Percentiles rank a stretch among this genome's conserved stretches.
phyloP scores from a whole-genome alignment of 2,329 filamentous ascomycete species.

The Neofusicoccum kwambonambiense region DNA sequence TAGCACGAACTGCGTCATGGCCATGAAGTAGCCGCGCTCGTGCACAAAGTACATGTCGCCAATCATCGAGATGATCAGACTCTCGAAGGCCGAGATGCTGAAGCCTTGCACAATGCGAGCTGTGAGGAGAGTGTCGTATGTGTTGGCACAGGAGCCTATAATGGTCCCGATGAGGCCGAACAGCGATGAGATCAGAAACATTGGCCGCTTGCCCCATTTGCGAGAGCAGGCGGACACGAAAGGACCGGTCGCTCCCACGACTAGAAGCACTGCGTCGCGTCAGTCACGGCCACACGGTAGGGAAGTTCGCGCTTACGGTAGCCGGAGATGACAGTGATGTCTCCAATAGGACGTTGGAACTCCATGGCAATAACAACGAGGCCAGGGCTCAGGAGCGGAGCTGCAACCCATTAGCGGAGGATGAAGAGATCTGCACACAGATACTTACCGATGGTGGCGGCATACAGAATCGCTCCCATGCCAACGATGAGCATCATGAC shows the following conservation, averaged over 20 bases:
- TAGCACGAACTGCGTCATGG: constrained; percentile 42
- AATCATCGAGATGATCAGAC: constrained; percentile 39
- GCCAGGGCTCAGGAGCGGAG: constrained; percentile 37
- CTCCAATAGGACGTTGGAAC: constrained; percentile 27
- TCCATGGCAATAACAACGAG: constrained; percentile 34
- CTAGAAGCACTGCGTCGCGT: constrained; percentile 28
- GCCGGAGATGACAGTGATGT: constrained; percentile 39
- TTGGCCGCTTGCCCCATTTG: constrained; percentile 47
- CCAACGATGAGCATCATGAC: constrained; percentile 33
- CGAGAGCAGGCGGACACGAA: constrained; percentile 36
- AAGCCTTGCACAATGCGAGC: constrained; percentile 46
- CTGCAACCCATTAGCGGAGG: constrained; percentile 15
- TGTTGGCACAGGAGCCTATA: constrained; percentile 41
- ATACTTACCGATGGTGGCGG: constrained; percentile 13
- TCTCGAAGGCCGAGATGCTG: constrained; percentile 40
- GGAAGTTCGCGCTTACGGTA: constrained; percentile 21
- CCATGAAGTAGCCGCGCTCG: constrained; percentile 49
- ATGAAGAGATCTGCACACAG: not conserved
- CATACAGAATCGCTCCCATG: constrained; percentile 35
- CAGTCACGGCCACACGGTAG: not conserved
- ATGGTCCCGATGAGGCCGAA: constrained; percentile 26
- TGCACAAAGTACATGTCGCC: constrained; percentile 52
- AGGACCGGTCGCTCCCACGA: constrained; percentile 34
- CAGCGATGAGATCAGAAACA: constrained; percentile 45
- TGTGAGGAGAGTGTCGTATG: constrained; percentile 47